These are phyloP conservation scores for Boletus sp. DNA, from an alignment of 768 basidiomycete genomes.

Conservation along the genomic window DNA sequence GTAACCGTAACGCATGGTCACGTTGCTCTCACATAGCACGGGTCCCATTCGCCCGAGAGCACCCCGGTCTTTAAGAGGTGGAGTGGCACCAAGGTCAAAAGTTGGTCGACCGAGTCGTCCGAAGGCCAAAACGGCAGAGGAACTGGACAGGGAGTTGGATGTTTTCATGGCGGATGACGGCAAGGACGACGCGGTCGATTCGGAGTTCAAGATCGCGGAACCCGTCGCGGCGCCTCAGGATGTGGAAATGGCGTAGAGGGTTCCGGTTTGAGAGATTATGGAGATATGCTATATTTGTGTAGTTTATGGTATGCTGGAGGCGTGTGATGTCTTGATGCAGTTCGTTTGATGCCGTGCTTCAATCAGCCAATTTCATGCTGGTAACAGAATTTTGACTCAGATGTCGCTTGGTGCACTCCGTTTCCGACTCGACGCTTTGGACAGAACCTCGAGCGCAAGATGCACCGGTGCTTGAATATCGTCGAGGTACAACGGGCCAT, in stretches of 20 bases:
- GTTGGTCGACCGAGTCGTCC: conserved; percentile 34
- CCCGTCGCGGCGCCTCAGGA: conserved; percentile 34
- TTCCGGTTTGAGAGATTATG: background rate
- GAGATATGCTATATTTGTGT: conserved; percentile 16
- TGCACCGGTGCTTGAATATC: conserved; percentile 28
- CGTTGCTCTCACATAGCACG: conserved; percentile 4
- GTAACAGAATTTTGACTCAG: background rate
- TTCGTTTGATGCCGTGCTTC: background rate
- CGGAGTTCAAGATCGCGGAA: conserved; percentile 13
- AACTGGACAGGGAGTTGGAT: conserved; percentile 87
- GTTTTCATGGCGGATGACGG: conserved; percentile 70
- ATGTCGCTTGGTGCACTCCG: background rate
- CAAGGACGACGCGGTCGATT: conserved; percentile 21
- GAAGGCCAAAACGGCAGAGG: conserved; percentile 72
- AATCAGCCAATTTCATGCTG: background rate
- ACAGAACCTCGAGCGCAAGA: background rate
- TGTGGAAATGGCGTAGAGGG: conserved; percentile 50
- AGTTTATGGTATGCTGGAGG: conserved; percentile 13
- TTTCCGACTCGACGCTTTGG: background rate
- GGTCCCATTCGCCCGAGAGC: conserved; percentile 47
- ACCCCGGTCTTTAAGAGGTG: conserved; percentile 18
- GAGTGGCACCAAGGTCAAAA: conserved; percentile 17
- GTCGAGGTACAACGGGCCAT: conserved; percentile 25
- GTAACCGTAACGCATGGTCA: background rate
- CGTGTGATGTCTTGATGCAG: background rate